Conservation (phyloP, 2,329 filamentous ascomycete species). For the Hymenoscyphus fraxineus region DNA sequence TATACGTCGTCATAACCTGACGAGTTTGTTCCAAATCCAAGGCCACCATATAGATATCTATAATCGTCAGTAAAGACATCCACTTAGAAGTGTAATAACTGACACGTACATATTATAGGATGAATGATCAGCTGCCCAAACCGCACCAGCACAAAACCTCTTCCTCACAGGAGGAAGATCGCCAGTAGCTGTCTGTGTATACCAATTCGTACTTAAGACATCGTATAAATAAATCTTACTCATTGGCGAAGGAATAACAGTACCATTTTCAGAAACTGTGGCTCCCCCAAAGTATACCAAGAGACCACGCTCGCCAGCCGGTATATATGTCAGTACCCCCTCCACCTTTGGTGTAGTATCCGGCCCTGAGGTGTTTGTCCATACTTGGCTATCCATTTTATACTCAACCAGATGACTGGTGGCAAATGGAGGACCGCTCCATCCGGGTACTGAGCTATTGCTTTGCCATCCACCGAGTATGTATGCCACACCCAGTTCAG, state of each 20-base stretch:
- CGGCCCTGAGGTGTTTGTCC: conserved; percentile 52
- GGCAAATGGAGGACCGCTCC: conserved; percentile 46
- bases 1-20: conserved; percentile 60
- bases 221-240: conserved; percentile 57
- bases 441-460: conserved; percentile 48
- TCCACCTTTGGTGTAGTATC: conserved; percentile 53
- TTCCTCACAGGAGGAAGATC: conserved; percentile 49
- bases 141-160: conserved; percentile 58
- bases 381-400: conserved; percentile 49
- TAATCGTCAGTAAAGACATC: conserved; percentile 13
- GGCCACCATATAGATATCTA: conserved; percentile 62
- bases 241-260: conserved; percentile 43
- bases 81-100: not conserved
- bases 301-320: conserved; percentile 55
- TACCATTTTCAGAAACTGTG: conserved; percentile 44
- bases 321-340: conserved; percentile 57
- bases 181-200: conserved; percentile 53
- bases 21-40: conserved; percentile 43
- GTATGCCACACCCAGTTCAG: conserved; percentile 53
- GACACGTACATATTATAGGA: conserved; percentile 59
- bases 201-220: conserved; percentile 56
- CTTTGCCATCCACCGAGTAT: conserved; percentile 62
- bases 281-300: conserved; percentile 61
- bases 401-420: conserved; percentile 52
- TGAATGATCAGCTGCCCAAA: conserved; percentile 55